phyloP scores from a whole-genome alignment of 257 asterid genomes.

The Phtheirospermum japonicum region DNA sequence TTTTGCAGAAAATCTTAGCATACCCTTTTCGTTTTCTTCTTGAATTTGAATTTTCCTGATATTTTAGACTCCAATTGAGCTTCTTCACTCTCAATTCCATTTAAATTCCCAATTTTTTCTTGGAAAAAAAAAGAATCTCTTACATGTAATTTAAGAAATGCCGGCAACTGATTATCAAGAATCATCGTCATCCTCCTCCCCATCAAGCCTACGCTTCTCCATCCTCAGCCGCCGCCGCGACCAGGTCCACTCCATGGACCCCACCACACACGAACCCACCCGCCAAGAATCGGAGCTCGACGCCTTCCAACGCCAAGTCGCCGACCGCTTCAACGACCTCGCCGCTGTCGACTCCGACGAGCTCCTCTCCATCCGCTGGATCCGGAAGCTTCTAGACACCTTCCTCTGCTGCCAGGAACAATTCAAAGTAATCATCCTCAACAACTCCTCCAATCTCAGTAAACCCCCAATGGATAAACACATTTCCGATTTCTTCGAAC shows the following conservation, averaged over 20 bases:
- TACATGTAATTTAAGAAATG: slow-evolving; percentile 44
- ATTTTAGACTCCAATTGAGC: background rate
- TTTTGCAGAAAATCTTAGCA: background rate
- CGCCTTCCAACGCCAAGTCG: slow-evolving; percentile 59
- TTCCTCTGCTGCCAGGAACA: slow-evolving; percentile 81
- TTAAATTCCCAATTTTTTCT: slow-evolving; percentile 8
- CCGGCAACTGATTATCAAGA: slow-evolving; percentile 65
- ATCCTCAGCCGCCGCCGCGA: slow-evolving; percentile 63
- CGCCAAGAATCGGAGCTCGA: slow-evolving; percentile 55
- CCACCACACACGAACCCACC: slow-evolving; percentile 36
- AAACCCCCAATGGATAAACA: slow-evolving; percentile 66
- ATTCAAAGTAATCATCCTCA: slow-evolving; percentile 55
- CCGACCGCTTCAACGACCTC: slow-evolving; percentile 55
- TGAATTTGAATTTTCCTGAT: slow-evolving; percentile 5
- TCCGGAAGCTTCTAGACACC: slow-evolving; percentile 63
- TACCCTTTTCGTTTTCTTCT: no score
- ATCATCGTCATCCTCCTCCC: slow-evolving; percentile 43
- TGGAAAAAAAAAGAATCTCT: background rate
- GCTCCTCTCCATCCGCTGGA: slow-evolving; percentile 69
- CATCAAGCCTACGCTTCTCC: slow-evolving; percentile 58
- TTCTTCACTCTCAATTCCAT: background rate
- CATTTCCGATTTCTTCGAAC: slow-evolving; percentile 65
- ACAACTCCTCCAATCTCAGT: slow-evolving; percentile 36
- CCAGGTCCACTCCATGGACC: slow-evolving; percentile 78
- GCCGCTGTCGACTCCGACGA: slow-evolving; percentile 39